Base-by-base conservation (phyloP, 164 flowering plant genomes). In the Vitis labrusca region DNA sequence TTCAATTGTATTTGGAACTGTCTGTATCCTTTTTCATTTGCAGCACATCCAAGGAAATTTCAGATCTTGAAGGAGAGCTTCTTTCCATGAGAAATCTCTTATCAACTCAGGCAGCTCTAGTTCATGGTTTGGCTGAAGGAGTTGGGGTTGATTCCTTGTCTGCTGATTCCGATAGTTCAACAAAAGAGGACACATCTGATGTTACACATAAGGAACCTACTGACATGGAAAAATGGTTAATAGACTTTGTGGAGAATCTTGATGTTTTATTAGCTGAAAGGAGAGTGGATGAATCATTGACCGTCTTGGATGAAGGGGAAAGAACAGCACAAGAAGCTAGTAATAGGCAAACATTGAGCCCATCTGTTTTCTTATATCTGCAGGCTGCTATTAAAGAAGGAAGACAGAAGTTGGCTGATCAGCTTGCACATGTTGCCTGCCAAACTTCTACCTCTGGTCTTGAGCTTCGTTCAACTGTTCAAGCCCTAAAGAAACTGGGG, bases 41-140 rank as follows among this genome's bases (percentile, higher is more conserved):
- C 89, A 96, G 99, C 49, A 93, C 99, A 49, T 90, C 98, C 1
- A 89, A 79, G 80, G 98, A 92, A 83, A 96, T 96, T 66, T 85
- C 94, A 9, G 88, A 83, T 78, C 88, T 96, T 69, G 99, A 93
- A 72, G 97, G 97, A 23, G 88, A 93, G 83, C 95, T 96, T 29
- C 82, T 91, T 57, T 82, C 95, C 44, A 79, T 96, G 70, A 86
- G 97, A 78, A 96, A 93, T 65, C 87, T 87, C 23, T 72, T 96
- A 3, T 87, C 97, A 12, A 82, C 91, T 51, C 97, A 88, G 63
- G 91, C 95, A 70, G 88, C 91, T 76, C 71, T 96, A 8, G 82
- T 96, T 61, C 97, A 96, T 77, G 84, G 88, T 44, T 80, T 93
- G 75, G 86, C 87, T 3, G 97, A 93, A 56, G 97, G 95, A 64